Evolutionary conservation across 2,329 filamentous ascomycete genomes (phyloP).

Genomic region (Phaeosphaeriaceae sp.): DNA sequence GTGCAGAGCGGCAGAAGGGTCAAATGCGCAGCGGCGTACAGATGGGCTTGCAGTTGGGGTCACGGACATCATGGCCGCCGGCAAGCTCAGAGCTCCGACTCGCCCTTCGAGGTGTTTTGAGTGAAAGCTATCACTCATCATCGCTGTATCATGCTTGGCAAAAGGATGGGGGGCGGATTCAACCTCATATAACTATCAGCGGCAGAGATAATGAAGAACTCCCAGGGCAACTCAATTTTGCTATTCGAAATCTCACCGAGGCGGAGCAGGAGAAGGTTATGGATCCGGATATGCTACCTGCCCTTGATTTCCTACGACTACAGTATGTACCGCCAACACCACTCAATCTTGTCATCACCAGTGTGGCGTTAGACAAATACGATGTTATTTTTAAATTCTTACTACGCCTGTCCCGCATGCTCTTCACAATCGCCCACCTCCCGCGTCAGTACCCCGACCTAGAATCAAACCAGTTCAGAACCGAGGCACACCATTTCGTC

Average conservation of each 20-base stretch:
- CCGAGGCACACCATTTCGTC: slow-evolving; percentile 82
- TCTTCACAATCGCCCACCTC: slow-evolving; percentile 67
- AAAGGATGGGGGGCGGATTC: neutral
- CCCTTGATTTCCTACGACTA: slow-evolving; percentile 89
- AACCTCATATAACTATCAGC: slow-evolving; percentile 10
- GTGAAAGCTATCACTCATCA: slow-evolving; percentile 69
- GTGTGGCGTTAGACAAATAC: slow-evolving; percentile 74
- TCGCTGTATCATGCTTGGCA: slow-evolving; percentile 36
- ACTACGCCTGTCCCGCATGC: slow-evolving; percentile 77
- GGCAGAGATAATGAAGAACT: slow-evolving; percentile 45
- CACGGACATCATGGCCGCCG: slow-evolving; percentile 85
- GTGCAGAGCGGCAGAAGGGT: slow-evolving; percentile 75
- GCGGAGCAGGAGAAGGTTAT: slow-evolving; percentile 84
- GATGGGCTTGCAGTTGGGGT: slow-evolving; percentile 85
- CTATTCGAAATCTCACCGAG: slow-evolving; percentile 73
- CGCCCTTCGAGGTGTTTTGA: slow-evolving; percentile 82
- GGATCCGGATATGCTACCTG: slow-evolving; percentile 81
- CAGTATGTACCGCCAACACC: slow-evolving; percentile 80
- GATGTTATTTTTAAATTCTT: slow-evolving; percentile 84
- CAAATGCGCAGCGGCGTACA: slow-evolving; percentile 67
- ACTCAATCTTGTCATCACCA: slow-evolving; percentile 75
- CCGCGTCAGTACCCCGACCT: slow-evolving; percentile 33
- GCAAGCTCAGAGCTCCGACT: slow-evolving; percentile 92
- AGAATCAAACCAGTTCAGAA: slow-evolving; percentile 60
- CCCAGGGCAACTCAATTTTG: slow-evolving; percentile 65